Conservation (phyloP, 1,284 basidiomycete genomes). For the Cutaneotrichosporon cavernicola region DNA sequence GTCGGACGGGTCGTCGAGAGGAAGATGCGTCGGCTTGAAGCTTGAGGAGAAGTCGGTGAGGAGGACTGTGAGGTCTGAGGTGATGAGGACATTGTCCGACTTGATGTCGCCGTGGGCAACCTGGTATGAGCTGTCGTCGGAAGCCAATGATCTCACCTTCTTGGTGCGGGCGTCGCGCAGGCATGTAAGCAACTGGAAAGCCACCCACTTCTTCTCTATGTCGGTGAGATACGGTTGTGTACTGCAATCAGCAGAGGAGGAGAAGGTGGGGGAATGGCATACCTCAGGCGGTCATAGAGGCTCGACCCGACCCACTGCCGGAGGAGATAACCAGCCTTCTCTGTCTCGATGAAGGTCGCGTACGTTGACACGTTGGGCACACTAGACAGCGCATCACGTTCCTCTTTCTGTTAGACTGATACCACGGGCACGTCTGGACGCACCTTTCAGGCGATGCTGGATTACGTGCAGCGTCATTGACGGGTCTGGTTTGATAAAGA, state of each 20-base stretch:
- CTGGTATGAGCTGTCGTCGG: constrained; percentile 51
- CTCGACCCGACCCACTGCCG: constrained; percentile 94
- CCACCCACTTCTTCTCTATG: constrained; percentile 98
- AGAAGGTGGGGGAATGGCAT: constrained; percentile 35
- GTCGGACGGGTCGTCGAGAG: constrained; percentile 93
- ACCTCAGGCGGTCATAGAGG: constrained; percentile 97
- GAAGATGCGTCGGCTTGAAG: constrained; percentile 93
- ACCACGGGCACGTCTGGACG: constrained; percentile 26
- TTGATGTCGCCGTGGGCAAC: constrained; percentile 97
- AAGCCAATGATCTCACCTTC: constrained; percentile 50
- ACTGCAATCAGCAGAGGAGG: constrained; percentile 55
- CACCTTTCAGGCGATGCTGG: constrained; percentile 68
- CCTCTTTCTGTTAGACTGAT: constrained; percentile 57
- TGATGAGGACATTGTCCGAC: constrained; percentile 94
- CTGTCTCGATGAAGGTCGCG: constrained; percentile 88
- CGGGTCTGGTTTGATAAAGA: constrained; percentile 78
- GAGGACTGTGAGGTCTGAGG: constrained; percentile 93
- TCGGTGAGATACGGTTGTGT: constrained; percentile 89
- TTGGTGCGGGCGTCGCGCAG: constrained; percentile 78
- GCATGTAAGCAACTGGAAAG: constrained; percentile 85
- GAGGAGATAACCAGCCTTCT: constrained; percentile 92
- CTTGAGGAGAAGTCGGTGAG: constrained; percentile 90
- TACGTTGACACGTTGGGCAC: constrained; percentile 88
- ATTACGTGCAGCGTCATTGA: constrained; percentile 66
- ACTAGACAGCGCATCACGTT: constrained; percentile 78